Percentiles rank a stretch among this genome's conserved stretches.
Evolutionary conservation across 495 filamentous ascomycete species (phyloP).

Genomic region (Margaritispora aquatica): DNA sequence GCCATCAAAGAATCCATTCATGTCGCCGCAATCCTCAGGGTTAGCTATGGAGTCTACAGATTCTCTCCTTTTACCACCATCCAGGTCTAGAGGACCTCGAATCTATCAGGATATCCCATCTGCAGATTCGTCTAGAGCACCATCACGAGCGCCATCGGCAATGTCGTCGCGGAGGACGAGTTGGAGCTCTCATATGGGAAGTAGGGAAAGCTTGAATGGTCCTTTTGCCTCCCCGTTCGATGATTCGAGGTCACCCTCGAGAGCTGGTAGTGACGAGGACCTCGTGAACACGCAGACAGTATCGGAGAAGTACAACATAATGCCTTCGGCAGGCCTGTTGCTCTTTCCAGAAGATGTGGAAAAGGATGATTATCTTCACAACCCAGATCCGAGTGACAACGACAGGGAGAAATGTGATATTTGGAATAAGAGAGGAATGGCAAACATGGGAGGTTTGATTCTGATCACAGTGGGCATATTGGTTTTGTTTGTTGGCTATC

Average conservation of each 20-base stretch:
- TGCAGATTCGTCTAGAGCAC: slow-evolving; percentile 11
- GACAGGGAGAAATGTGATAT: slow-evolving; percentile 61
- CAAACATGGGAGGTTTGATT: slow-evolving; percentile 61
- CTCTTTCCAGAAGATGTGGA: slow-evolving; percentile 73
- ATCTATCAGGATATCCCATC: slow-evolving; percentile 19
- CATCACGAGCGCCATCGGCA: slow-evolving; percentile 23
- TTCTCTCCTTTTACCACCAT: slow-evolving; percentile 21
- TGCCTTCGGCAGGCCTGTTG: slow-evolving; percentile 62
- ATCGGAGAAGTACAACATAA: slow-evolving; percentile 72
- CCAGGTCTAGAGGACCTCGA: slow-evolving; percentile 10
- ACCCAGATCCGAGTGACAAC: slow-evolving; percentile 60
- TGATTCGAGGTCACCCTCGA: slow-evolving; percentile 56
- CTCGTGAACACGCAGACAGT: slow-evolving; percentile 72
- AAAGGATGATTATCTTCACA: slow-evolving; percentile 72
- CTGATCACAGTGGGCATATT: slow-evolving; percentile 59
- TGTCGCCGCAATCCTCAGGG: not conserved
- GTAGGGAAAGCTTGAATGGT: slow-evolving; percentile 43
- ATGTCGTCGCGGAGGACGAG: slow-evolving; percentile 54
- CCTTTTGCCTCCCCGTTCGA: slow-evolving; percentile 47
- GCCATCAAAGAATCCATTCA: not conserved
- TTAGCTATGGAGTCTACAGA: slow-evolving; percentile 17
- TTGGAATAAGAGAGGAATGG: slow-evolving; percentile 57
- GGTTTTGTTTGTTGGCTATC: slow-evolving; percentile 67
- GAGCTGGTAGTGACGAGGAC: slow-evolving; percentile 58
- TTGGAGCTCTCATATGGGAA: slow-evolving; percentile 52